Percentiles rank a stretch among this genome's conserved stretches.
phyloP scores from a whole-genome alignment of 2,329 filamentous ascomycete species.

The Bisporella sp. region DNA sequence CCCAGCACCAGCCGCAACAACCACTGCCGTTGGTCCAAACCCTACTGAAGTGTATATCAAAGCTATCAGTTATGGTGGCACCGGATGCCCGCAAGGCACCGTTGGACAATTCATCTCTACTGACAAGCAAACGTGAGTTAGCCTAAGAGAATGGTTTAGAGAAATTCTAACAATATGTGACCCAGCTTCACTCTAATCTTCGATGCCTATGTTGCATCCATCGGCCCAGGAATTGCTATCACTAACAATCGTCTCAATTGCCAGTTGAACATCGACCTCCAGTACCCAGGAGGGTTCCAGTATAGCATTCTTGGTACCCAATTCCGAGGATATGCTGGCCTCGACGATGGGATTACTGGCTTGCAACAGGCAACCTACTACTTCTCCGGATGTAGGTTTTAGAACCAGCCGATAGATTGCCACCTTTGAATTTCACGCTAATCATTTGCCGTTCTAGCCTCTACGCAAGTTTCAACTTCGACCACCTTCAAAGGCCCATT shows the following conservation, averaged over 20 bases:
- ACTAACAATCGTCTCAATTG: slow-evolving; percentile 15
- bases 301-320: slow-evolving; percentile 13
- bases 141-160: not conserved
- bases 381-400: slow-evolving; percentile 9
- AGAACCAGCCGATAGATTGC: slow-evolving; percentile 3
- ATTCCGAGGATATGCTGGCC: slow-evolving; percentile 12
- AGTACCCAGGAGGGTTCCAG: slow-evolving; percentile 16
- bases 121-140: slow-evolving; percentile 14
- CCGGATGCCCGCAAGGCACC: slow-evolving; percentile 15
- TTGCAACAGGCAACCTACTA: slow-evolving; percentile 15
- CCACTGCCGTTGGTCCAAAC: not conserved
- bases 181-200: slow-evolving; percentile 18
- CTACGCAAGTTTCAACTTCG: slow-evolving; percentile 8
- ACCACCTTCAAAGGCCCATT: slow-evolving; percentile 14
- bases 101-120: slow-evolving; percentile 13
- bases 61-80: slow-evolving; percentile 13
- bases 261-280: slow-evolving; percentile 16
- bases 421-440: too few relatives aligned
- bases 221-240: slow-evolving; percentile 10
- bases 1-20: too few relatives aligned
- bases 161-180: not conserved
- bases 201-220: slow-evolving; percentile 15
- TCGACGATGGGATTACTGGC: slow-evolving; percentile 14
- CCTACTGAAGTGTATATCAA: slow-evolving; percentile 14
- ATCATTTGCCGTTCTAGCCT: slow-evolving; percentile 2